Conservation (phyloP, 441 rosid genomes). For the Manihot esculenta region DNA sequence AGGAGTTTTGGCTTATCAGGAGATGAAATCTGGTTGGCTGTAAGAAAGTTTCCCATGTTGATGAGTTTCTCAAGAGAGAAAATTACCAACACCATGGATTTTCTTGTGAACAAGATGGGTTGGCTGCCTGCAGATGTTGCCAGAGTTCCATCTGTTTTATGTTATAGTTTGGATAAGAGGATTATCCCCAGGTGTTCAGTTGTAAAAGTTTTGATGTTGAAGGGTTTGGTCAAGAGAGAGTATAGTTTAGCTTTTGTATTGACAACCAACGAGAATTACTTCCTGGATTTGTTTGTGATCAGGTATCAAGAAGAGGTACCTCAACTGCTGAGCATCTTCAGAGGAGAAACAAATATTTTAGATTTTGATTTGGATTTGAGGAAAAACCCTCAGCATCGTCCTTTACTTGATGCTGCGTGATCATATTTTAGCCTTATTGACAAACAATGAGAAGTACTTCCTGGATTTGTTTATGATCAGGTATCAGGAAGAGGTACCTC, state of each 20-base stretch:
- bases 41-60: conserved; percentile 16
- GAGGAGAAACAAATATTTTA: background rate
- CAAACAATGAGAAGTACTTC: background rate
- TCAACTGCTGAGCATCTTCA: conserved; percentile 17
- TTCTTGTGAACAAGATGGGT: conserved; percentile 23
- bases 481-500: conserved; percentile 11
- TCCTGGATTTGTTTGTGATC: conserved; percentile 19
- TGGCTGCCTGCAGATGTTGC: conserved; percentile 7
- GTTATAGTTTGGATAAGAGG: conserved; percentile 22
- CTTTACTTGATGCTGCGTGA: background rate
- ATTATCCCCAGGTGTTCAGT: conserved; percentile 16
- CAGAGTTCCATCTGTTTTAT: background rate
- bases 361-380: background rate
- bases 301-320: conserved; percentile 6
- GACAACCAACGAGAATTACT: background rate
- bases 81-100: conserved; percentile 21
- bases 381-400: background rate
- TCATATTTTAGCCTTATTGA: background rate
- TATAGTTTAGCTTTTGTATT: background rate
- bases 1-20: conserved; percentile 33
- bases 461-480: conserved; percentile 14
- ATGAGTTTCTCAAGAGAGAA: conserved; percentile 14
- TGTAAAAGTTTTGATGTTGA: conserved; percentile 1
- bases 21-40: conserved; percentile 17
- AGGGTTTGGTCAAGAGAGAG: conserved; percentile 10